Conservation (phyloP, 768 basidiomycete species). For the Xerocomellus amylosporus region DNA sequence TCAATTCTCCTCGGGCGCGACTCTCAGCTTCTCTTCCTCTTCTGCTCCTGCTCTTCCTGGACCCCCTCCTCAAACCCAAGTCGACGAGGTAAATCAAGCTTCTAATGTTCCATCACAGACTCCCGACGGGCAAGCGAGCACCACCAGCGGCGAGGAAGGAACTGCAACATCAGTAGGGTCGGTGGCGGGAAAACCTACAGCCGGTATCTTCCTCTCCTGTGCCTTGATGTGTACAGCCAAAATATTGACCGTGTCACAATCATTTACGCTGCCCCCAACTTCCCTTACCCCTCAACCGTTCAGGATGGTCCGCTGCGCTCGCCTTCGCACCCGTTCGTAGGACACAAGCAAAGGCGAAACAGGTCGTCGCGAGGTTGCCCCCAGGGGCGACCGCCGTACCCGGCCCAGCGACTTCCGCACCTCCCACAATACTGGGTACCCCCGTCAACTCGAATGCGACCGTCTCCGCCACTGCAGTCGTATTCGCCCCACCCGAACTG, state of each 20-base stretch:
- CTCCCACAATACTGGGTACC: conserved; percentile 32
- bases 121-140: conserved; percentile 28
- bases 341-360: conserved; percentile 57
- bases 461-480: conserved; percentile 58
- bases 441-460: conserved; percentile 26
- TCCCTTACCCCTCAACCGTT: neutral
- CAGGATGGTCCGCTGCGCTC: conserved; percentile 87
- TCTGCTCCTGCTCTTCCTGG: conserved; percentile 33
- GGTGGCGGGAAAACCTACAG: conserved; percentile 48
- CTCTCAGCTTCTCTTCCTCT: conserved; percentile 44
- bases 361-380: conserved; percentile 31
- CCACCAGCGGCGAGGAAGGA: conserved; percentile 26
- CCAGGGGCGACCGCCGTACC: conserved; percentile 57
- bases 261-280: conserved; percentile 22
- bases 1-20: conserved; percentile 71
- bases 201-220: conserved; percentile 51
- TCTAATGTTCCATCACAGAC: conserved; percentile 19
- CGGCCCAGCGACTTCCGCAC: conserved; percentile 37
- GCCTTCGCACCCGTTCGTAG: conserved; percentile 85
- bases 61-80: conserved; percentile 13
- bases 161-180: conserved; percentile 20
- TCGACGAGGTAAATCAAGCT: conserved; percentile 19
- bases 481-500: conserved; percentile 67
- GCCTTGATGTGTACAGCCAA: conserved; percentile 35
- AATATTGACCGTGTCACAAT: conserved; percentile 38